Base-by-base conservation (phyloP, 2,329 filamentous ascomycete species). In the Microdochium bolleyi region DNA sequence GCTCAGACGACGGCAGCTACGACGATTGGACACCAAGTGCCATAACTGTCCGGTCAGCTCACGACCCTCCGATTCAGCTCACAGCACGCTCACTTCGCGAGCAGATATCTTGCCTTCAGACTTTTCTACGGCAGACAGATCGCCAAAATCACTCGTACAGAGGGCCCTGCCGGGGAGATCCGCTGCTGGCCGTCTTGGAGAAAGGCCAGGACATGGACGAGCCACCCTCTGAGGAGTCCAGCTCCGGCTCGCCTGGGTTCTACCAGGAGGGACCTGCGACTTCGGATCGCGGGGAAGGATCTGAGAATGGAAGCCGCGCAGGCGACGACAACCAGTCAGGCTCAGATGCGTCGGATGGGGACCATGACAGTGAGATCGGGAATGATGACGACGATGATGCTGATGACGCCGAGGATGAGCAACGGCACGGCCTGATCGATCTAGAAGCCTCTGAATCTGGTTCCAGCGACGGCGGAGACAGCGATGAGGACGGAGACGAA, bases 381-480 rank as follows among this genome's bases (percentile, higher is more conserved):
- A 46, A 22, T 24, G 21, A 11, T 5, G 9, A 46, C 13, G 41
- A 24, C 22, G 10, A 19, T 22, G 41, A 46, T 13, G 41, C 3
- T 5, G 16, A 46, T 3, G 19, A 22, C 16, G 41, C 16, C 3
- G 41, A 22, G 41, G 19, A 14, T 8, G 7, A 16, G 37, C 14
- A 16, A 16, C 14, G 37, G 34, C 54, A 59, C 50, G 52, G 14
- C 8, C 59, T 68, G 46, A 41, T 69, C 10, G 66, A 68, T 34
- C 48, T 65, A 30, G 65, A 68, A 49, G 67, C 66, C 9, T 52
- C 52, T 11, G 65, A 67, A 49, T 41, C 37, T 5, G 37, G 37
- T 4, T 61, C 61, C 10, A 60, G 62, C 50, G 56, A 58, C 8
- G 52, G 59, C 38, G 55, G 53, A 7, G 54, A 57, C 16, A 50